phyloP scores from a whole-genome alignment of 768 basidiomycete genomes.

The Coprinellus aureogranulatus region DNA sequence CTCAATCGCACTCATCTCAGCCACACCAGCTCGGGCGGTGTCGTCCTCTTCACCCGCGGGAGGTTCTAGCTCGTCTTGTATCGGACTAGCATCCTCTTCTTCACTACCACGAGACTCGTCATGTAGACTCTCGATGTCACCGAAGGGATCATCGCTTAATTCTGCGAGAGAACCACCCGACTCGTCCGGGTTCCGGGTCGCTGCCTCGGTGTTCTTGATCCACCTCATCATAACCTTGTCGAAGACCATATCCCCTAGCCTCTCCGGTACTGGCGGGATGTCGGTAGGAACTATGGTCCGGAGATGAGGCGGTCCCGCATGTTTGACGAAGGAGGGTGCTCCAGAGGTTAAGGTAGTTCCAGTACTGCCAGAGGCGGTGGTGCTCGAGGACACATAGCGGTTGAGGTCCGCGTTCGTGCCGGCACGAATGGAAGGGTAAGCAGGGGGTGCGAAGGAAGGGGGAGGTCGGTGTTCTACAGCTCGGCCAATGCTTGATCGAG shows the following conservation, averaged over 20 bases:
- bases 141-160: constrained; percentile 85
- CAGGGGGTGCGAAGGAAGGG: constrained; percentile 31
- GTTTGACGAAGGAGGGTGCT: constrained; percentile 82
- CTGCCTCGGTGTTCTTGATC: constrained; percentile 60
- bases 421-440: constrained; percentile 53
- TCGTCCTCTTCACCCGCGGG: constrained; percentile 10
- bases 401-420: constrained; percentile 71
- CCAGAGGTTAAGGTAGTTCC: constrained; percentile 72
- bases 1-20: constrained; percentile 49
- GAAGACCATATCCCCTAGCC: constrained; percentile 84
- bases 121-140: constrained; percentile 82
- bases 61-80: constrained; percentile 11
- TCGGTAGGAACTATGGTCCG: constrained; percentile 80
- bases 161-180: constrained; percentile 35
- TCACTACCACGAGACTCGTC: constrained; percentile 50
- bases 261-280: constrained; percentile 69
- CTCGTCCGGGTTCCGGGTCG: constrained; percentile 27
- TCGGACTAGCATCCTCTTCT: constrained; percentile 10
- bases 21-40: constrained; percentile 9
- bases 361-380: constrained; percentile 76
- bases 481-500: constrained; percentile 20
- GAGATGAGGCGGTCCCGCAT: constrained; percentile 74
- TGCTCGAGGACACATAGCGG: constrained; percentile 88
- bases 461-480: constrained; percentile 16
- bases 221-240: constrained; percentile 83